phyloP scores from a whole-genome alignment of 163 green algal species.

The Chlorella variabilis region DNA sequence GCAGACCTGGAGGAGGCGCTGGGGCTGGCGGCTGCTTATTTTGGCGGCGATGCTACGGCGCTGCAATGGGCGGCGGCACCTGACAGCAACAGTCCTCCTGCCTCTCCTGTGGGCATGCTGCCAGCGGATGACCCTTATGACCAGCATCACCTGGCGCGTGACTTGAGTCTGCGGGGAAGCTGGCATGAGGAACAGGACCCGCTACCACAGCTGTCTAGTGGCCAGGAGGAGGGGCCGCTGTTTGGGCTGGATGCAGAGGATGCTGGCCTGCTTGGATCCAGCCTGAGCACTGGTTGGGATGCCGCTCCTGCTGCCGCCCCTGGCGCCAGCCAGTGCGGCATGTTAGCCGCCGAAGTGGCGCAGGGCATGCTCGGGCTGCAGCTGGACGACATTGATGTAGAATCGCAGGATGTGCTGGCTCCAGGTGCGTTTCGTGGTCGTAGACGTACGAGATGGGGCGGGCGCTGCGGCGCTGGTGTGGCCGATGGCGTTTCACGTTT shows the following conservation, averaged over 20 bases:
- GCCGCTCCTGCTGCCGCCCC: too few species aligned
- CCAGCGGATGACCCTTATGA: background rate
- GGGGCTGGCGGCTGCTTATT: slow-evolving; percentile 14
- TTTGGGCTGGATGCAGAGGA: too few species aligned
- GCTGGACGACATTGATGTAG: slow-evolving; percentile 16
- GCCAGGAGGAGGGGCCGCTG: too few species aligned
- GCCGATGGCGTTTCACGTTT: too few species aligned
- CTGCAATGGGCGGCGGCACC: background rate
- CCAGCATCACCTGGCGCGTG: too few species aligned
- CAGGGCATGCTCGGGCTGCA: slow-evolving; percentile 13
- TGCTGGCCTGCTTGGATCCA: too few species aligned
- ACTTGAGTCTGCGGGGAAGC: too few species aligned
- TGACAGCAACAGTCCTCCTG: background rate
- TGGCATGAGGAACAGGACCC: too few species aligned
- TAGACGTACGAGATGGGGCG: background rate
- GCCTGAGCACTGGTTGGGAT: too few species aligned
- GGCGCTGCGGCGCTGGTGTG: too few species aligned
- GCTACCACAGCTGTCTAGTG: too few species aligned
- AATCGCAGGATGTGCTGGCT: background rate
- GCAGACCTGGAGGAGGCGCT: slow-evolving; percentile 22
- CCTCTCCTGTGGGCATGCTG: background rate
- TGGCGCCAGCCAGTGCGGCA: too few species aligned
- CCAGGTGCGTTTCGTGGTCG: background rate
- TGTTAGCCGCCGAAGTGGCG: background rate
- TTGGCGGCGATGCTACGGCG: background rate